Percentiles rank a stretch among this genome's conserved stretches.
phyloP scores from a whole-genome alignment of 2,329 filamentous ascomycete species.

The Colletotrichum graminicola region DNA sequence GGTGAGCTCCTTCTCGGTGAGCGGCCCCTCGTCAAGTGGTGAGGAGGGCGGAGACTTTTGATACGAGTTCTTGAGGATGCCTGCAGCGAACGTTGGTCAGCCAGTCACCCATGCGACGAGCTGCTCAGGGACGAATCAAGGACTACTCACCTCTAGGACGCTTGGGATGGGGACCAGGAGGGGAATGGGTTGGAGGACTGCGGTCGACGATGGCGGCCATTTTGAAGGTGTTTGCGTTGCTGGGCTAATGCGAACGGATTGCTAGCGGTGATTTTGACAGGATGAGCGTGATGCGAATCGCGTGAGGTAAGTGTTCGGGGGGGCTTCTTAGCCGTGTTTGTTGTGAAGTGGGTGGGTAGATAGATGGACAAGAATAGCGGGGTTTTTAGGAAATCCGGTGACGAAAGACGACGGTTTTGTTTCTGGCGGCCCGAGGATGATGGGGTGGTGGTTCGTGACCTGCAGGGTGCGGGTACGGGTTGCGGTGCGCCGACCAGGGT shows the following conservation, averaged over 20 bases:
- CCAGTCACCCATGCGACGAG: not conserved
- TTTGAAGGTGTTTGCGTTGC: conserved; percentile 42
- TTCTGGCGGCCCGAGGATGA: conserved; percentile 24
- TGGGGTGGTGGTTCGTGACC: conserved; percentile 38
- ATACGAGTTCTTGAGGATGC: conserved; percentile 93
- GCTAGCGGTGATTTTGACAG: not conserved
- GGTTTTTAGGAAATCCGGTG: conserved; percentile 36
- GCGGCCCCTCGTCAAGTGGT: conserved; percentile 62
- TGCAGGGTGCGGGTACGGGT: conserved; percentile 38
- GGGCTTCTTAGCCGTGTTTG: not conserved
- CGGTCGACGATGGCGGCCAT: conserved; percentile 58
- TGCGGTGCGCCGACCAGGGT: conserved; percentile 25
- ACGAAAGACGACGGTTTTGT: conserved; percentile 30
- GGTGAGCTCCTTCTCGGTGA: conserved; percentile 87
- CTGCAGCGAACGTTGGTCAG: conserved; percentile 57
- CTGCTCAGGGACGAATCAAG: not conserved
- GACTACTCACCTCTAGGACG: conserved; percentile 60
- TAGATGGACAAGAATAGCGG: conserved; percentile 33
- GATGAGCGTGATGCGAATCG: conserved; percentile 31
- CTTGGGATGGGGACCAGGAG: conserved; percentile 56
- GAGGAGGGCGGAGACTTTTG: conserved; percentile 70
- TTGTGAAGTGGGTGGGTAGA: conserved; percentile 3
- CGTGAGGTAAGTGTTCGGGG: conserved; percentile 30
- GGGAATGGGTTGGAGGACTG: conserved; percentile 56
- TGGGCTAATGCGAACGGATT: not conserved